phyloP scores from a whole-genome alignment of 495 filamentous ascomycete genomes.

The Penicillium lagena region DNA sequence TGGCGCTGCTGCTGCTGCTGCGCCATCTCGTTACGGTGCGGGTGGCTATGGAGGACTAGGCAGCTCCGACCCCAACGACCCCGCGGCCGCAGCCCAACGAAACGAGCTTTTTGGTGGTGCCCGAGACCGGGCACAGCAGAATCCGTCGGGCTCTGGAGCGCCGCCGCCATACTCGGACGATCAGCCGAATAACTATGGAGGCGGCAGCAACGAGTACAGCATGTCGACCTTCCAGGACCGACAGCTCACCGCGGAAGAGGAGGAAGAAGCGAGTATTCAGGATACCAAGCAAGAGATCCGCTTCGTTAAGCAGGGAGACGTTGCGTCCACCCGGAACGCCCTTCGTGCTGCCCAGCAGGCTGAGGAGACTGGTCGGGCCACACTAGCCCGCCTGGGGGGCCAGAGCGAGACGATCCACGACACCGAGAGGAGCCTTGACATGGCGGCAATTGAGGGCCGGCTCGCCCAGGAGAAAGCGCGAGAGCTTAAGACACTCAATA shows the following conservation, averaged over 20 bases:
- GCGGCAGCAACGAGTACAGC: constrained; percentile 41
- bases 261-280: constrained; percentile 62
- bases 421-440: constrained; percentile 68
- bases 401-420: constrained; percentile 76
- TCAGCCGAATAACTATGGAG: constrained; percentile 32
- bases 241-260: constrained; percentile 69
- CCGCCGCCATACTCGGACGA: constrained; percentile 39
- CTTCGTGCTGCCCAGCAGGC: constrained; percentile 60
- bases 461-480: constrained; percentile 68
- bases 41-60: constrained; percentile 74
- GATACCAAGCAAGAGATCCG: constrained; percentile 69
- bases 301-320: constrained; percentile 69
- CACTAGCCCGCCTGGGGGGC: constrained; percentile 60
- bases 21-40: constrained; percentile 44
- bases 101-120: constrained; percentile 63
- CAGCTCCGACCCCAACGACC: constrained; percentile 46
- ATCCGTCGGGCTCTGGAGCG: constrained; percentile 22
- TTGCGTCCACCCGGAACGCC: constrained; percentile 63
- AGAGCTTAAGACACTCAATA: constrained; percentile 71
- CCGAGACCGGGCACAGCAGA: constrained; percentile 45
- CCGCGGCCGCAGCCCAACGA: constrained; percentile 40
- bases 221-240: constrained; percentile 59
- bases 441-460: constrained; percentile 58
- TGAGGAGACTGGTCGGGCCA: constrained; percentile 64
- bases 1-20: constrained; percentile 17